A percentile compares a stretch with the other conserved stretches of the same genome.
Evolutionary conservation across 495 filamentous ascomycete genomes (phyloP).

Genomic region (Darksidea phi): DNA sequence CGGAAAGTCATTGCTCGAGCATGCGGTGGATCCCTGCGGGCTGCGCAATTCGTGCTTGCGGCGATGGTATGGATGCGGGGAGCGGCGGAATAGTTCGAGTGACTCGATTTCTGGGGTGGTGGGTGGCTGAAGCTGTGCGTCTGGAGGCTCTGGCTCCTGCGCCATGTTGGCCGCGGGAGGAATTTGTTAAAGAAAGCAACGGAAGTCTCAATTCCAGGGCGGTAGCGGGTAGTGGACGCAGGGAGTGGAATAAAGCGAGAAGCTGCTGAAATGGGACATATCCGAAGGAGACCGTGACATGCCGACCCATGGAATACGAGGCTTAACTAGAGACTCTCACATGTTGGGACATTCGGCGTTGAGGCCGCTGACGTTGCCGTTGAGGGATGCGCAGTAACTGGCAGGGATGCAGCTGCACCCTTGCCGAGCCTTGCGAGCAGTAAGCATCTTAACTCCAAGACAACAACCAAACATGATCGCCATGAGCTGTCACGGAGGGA

Average conservation of each 20-base stretch:
- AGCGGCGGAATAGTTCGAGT: conserved; percentile 57
- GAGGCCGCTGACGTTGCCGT: conserved; percentile 8
- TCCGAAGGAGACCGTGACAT: neutral
- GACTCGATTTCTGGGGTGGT: conserved; percentile 12
- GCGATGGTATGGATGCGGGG: conserved; percentile 74
- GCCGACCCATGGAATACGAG: neutral
- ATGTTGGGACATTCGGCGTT: neutral
- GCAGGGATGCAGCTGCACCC: too few species aligned
- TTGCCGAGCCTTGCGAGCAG: too few species aligned
- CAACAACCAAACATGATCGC: too few species aligned
- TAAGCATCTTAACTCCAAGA: too few species aligned
- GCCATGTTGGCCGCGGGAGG: conserved; percentile 7
- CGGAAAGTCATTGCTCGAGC: conserved; percentile 27
- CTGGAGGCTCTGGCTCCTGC: conserved; percentile 12
- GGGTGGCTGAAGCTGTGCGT: conserved; percentile 6
- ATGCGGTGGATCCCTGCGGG: conserved; percentile 25
- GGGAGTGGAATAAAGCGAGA: neutral
- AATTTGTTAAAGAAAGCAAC: neutral
- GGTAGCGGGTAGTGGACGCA: neutral
- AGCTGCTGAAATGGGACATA: neutral
- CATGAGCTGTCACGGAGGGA: too few species aligned
- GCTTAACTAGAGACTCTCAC: conserved; percentile 4
- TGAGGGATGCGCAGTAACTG: neutral
- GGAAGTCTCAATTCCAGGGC: neutral
- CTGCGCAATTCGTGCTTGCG: conserved; percentile 52